Evolutionary conservation across 2,329 filamentous ascomycete species (phyloP), one percentile per base, ranked within the genome.

Genomic region (Exophiala mesophila): DNA sequence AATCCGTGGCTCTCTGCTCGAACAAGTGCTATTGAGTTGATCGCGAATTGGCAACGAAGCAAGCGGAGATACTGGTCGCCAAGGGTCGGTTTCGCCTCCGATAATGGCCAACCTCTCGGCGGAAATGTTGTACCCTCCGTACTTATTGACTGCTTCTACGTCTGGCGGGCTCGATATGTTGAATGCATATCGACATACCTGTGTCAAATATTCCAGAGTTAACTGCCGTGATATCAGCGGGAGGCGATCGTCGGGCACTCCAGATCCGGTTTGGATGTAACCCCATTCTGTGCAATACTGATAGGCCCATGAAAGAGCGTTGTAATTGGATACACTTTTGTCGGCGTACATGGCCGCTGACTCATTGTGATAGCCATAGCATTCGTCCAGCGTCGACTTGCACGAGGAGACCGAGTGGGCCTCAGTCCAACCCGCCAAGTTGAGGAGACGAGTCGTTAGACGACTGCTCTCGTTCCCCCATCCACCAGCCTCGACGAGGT

Each of bases 51-150:
- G 6, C 6, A 7, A 6, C n/a, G 78, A 74, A 1, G 80, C 81
- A 36, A 90, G 80, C 1, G 83, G 78, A 0, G 82, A 84, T 0
- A 83, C 84, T 0, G 79, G 77, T 13, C 82, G 76, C 88, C 88
- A 94, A 0, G 87, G 86, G 58, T 94, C 88, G 42, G 78, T 77
- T 49, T 85, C 76, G 19, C 87, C 87, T 49, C 88, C 86, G 28
- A 94, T 69, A 35, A 85, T 74, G 2, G 88, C 88, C 1, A 94
- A 74, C 2, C 87, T 81, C 1, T 82, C 76, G 58, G 87, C 88
- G 33, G 76, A 74, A 54, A 92, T 82, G 59, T 76, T 67, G 62
- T 80, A 85, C 9, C 80, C 84, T 30, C 88, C 88, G 50, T 84
- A 82, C 57, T 82, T 80, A 69, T 94, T 92, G 62, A 92, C 79